Conservation (phyloP, 371 early-diverging fungal genomes). For the Rhizomucor pusillus region DNA sequence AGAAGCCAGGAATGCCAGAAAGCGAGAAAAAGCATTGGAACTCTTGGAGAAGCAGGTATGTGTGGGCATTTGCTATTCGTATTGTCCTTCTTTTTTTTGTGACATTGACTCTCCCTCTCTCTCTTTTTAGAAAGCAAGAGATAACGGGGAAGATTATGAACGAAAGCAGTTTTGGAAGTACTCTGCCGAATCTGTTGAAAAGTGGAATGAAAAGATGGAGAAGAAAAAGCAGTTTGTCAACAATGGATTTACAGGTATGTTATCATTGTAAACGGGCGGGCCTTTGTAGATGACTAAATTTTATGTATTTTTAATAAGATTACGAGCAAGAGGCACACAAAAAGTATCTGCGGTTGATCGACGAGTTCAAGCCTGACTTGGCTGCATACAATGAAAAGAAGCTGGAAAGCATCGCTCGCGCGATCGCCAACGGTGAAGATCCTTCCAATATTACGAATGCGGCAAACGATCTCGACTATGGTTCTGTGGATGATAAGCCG, state of each 20-base stretch:
- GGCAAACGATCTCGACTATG: constrained; percentile 71
- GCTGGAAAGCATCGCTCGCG: constrained; percentile 34
- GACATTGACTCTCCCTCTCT: background rate
- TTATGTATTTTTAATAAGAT: constrained; percentile 40
- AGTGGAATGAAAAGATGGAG: constrained; percentile 81
- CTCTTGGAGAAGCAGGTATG: constrained; percentile 55
- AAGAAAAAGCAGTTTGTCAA: constrained; percentile 65
- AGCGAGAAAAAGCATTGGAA: constrained; percentile 74
- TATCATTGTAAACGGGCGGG: too few species aligned
- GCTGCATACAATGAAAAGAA: constrained; percentile 71
- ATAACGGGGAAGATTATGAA: constrained; percentile 80
- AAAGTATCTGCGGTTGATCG: constrained; percentile 79
- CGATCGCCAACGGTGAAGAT: constrained; percentile 41
- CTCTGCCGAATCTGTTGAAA: constrained; percentile 83
- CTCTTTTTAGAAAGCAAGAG: constrained; percentile 56
- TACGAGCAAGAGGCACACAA: constrained; percentile 83
- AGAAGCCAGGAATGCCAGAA: constrained; percentile 63
- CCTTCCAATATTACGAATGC: constrained; percentile 58
- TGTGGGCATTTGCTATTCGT: background rate
- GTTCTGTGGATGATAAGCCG: constrained; percentile 61
- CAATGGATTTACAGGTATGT: constrained; percentile 78
- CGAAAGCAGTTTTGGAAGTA: constrained; percentile 80
- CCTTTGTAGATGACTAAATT: background rate
- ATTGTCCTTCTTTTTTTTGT: background rate
- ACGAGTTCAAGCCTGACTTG: constrained; percentile 83